Percentiles rank a stretch among this genome's conserved stretches.
Evolutionary conservation across 768 basidiomycete species (phyloP).

Genomic region (Podaxis pistillaris): DNA sequence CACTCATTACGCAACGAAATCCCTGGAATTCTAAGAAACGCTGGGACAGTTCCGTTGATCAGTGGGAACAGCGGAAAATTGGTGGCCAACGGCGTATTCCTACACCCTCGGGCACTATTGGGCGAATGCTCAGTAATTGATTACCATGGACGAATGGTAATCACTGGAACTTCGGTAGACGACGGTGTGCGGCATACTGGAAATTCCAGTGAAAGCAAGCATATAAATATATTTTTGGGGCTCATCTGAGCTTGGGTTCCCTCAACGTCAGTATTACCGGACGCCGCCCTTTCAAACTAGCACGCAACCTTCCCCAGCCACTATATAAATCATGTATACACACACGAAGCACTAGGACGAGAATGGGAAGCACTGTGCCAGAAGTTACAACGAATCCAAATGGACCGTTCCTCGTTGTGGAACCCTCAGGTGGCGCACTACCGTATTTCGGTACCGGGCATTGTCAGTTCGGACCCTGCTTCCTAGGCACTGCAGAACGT

Average conservation of each 20-base stretch:
- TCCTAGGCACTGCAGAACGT: not conserved
- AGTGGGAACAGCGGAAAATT: not conserved
- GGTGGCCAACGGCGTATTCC: not conserved
- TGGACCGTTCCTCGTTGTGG: not conserved
- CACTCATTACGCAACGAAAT: constrained; percentile 1
- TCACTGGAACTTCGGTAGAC: not conserved
- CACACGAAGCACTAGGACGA: not conserved
- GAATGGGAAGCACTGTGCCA: not conserved
- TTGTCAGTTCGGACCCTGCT: not conserved
- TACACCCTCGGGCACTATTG: not conserved
- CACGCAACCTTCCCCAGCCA: not conserved
- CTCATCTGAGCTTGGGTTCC: not conserved
- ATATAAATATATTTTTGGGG: not conserved
- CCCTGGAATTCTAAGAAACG: not conserved
- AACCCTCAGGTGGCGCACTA: too few species aligned
- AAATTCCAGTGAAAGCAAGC: not conserved
- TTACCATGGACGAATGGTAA: not conserved
- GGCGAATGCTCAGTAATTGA: not conserved
- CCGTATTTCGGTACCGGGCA: not conserved
- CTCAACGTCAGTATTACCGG: not conserved
- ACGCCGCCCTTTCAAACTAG: not conserved
- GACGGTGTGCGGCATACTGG: not conserved
- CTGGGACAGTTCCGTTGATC: not conserved
- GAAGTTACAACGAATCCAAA: not conserved
- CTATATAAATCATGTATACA: not conserved